phyloP scores from a whole-genome alignment of 306 rosid species.

The Sechiopsis laciniata region DNA sequence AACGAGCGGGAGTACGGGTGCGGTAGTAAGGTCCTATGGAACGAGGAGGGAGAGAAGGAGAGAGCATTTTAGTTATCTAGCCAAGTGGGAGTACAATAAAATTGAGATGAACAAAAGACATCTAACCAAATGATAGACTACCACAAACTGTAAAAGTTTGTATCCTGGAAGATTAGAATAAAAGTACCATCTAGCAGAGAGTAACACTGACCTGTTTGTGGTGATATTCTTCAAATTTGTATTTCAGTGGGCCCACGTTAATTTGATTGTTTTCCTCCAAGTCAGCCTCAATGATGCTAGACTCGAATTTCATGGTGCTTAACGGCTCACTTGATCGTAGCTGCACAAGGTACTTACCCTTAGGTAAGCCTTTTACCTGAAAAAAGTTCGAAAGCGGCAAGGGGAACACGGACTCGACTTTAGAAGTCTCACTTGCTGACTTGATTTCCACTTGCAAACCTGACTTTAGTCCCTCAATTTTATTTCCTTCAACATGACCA shows the following conservation, averaged over 20 bases:
- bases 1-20: constrained; percentile 85
- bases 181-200: neutral
- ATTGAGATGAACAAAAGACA: too few relatives aligned
- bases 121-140: too few relatives aligned
- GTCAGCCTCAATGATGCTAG: constrained; percentile 76
- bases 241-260: constrained; percentile 86
- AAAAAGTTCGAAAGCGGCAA: constrained; percentile 88
- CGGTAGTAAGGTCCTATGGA: constrained; percentile 81
- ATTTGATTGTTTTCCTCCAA: constrained; percentile 60
- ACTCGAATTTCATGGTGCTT: constrained; percentile 67
- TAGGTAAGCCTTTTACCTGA: constrained; percentile 82
- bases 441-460: constrained; percentile 79
- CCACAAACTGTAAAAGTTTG: too few relatives aligned
- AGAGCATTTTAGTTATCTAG: too few relatives aligned
- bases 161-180: neutral
- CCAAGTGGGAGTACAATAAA: too few relatives aligned
- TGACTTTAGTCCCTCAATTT: constrained; percentile 55
- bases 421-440: constrained; percentile 58
- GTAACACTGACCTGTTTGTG: constrained; percentile 65
- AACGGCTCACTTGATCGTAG: constrained; percentile 60
- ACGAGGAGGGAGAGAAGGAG: constrained; percentile 6
- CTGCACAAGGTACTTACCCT: constrained; percentile 74
- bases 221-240: constrained; percentile 48
- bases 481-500: constrained; percentile 84
- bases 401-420: constrained; percentile 64